Percentiles rank a stretch among this genome's conserved stretches.
phyloP scores from a whole-genome alignment of 1,139 yeast genomes.

The Suhomyces panamericanus region DNA sequence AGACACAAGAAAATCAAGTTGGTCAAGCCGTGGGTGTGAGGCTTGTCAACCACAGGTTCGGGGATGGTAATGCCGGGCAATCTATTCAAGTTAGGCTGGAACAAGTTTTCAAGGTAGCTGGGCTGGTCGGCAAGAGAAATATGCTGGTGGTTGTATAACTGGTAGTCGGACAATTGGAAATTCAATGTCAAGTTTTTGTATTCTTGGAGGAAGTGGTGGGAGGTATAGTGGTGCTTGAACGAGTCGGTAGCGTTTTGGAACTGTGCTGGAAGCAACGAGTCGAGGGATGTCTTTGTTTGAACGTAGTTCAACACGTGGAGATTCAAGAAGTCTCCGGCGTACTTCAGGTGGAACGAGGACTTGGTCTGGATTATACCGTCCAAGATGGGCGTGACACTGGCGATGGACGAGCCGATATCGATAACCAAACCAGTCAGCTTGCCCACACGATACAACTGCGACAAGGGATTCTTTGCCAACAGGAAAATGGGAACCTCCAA shows the following conservation, averaged over 20 bases:
- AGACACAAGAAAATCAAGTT: slow-evolving; percentile 45
- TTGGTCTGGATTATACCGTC: slow-evolving; percentile 68
- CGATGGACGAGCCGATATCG: slow-evolving; percentile 63
- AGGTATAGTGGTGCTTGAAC: slow-evolving; percentile 46
- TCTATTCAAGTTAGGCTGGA: slow-evolving; percentile 49
- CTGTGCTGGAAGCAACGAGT: slow-evolving; percentile 31
- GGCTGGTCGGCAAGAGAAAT: slow-evolving; percentile 39
- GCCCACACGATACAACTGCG: slow-evolving; percentile 69
- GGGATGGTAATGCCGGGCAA: slow-evolving; percentile 28
- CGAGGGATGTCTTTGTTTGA: slow-evolving; percentile 28
- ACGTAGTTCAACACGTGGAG: slow-evolving; percentile 50
- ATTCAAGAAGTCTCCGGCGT: slow-evolving; percentile 70
- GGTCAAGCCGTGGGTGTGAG: slow-evolving; percentile 47
- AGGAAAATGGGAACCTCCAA: slow-evolving; percentile 68
- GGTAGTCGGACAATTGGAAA: slow-evolving; percentile 37
- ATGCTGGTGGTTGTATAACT: slow-evolving; percentile 47
- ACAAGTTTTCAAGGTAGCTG: slow-evolving; percentile 52
- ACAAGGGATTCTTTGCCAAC: slow-evolving; percentile 66
- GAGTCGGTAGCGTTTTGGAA: slow-evolving; percentile 39
- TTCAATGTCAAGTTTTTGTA: slow-evolving; percentile 36
- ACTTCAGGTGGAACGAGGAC: slow-evolving; percentile 59
- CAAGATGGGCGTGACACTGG: slow-evolving; percentile 66
- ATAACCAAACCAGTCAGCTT: slow-evolving; percentile 66
- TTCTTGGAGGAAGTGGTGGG: slow-evolving; percentile 46
- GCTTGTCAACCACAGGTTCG: slow-evolving; percentile 42